Conservation (phyloP, 164 flowering plant species). For the Hamamelis virginiana region DNA sequence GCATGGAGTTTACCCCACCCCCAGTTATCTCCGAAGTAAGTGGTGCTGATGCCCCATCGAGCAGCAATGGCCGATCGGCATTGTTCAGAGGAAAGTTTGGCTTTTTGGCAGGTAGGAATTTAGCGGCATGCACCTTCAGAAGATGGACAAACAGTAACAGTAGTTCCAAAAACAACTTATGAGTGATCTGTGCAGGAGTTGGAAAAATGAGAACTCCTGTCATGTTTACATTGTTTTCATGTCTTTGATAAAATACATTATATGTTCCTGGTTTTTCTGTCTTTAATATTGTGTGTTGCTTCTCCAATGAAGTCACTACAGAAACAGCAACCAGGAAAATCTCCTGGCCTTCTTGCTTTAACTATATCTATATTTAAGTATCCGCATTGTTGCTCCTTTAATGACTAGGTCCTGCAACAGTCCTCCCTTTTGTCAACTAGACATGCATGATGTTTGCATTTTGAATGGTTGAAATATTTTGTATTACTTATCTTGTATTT, state of each 20-base stretch:
- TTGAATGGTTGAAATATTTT: background rate
- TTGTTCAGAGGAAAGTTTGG: conserved; percentile 36
- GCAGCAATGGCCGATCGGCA: conserved; percentile 28
- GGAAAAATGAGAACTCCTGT: background rate
- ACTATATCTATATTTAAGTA: too few relatives aligned
- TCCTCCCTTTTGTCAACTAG: background rate
- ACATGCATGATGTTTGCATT: background rate
- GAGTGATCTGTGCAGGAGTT: too few relatives aligned
- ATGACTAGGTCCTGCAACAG: background rate
- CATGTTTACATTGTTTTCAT: background rate
- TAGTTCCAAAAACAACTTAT: conserved; percentile 20
- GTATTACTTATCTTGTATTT: background rate
- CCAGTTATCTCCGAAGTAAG: conserved; percentile 7
- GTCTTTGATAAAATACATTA: background rate
- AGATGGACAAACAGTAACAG: conserved; percentile 38
- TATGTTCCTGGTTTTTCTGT: background rate
- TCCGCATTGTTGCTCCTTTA: background rate
- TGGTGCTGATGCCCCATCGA: conserved; percentile 23
- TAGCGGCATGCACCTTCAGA: conserved; percentile 50
- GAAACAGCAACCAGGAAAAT: background rate
- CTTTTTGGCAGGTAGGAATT: conserved; percentile 39
- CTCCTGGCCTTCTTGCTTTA: background rate
- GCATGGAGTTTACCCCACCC: conserved; percentile 27
- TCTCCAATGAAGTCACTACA: background rate
- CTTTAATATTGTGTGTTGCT: background rate